Base-by-base conservation (phyloP, 495 filamentous ascomycete species). In the Podospora appendiculata region DNA sequence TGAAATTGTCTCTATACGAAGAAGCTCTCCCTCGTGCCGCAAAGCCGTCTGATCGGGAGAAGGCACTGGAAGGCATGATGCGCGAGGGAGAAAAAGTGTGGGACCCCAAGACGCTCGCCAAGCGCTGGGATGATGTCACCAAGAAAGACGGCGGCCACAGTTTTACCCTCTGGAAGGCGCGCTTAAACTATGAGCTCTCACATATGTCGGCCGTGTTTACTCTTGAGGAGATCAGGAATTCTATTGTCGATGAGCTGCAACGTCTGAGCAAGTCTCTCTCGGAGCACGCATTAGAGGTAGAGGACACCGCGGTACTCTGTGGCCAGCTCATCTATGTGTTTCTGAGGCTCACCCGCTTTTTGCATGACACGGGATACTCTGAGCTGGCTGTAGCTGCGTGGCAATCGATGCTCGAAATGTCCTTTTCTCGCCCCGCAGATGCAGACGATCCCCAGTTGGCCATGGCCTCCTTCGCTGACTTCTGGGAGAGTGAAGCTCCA, bases 401-500 rank as follows among this genome's bases (percentile, higher is more conserved):
- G 89, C 93, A 98, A 63, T 85, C 79, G 8, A 58, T 86, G 6
- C 71, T 97, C 4, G 93, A 97, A 63, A 74, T 88, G 44, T 79
- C 80, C 35, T 83, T 88, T 51, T 81, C 82, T 47, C 70, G 67
- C 14, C 84, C 63, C 2, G 10, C 84, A 47, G 18, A 50, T 41
- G 41, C 48, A 35, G 52, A 61, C n/a, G 55, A 69, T 13, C 43
- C 58, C 1, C 58, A 61, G 8, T 48, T 62, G 11, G 55, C 80
- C 0, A 58, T 72, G n/a, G 63, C 62, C 1, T 47, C 57, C n/a
- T 86, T 94, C 48, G 62, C 74, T 32, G 72, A 79, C 8, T 96
- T 90, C 57, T 98, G 93, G 93, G 89, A 95, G 47, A 88, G 82
- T 39, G 93, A 96, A 61, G 76, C 83, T 7, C 70, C 86, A 4